These are phyloP conservation scores for Scenedesmus sp. DNA, from an alignment of 163 green algal species.

Conservation along the genomic window DNA sequence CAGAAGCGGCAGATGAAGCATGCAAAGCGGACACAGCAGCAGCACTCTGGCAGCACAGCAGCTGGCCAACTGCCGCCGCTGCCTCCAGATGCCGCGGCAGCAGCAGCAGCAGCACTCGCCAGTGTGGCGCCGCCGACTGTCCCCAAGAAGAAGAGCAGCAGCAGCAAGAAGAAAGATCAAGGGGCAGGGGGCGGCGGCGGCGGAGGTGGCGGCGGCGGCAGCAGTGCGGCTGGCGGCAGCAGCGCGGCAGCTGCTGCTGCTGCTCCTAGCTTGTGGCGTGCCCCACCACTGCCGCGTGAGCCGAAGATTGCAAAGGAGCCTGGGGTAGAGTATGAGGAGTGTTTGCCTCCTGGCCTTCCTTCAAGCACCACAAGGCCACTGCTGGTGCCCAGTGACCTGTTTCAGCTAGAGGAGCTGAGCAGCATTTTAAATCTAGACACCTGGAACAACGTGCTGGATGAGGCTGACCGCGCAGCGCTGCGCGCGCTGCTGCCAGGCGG, in stretches of 20 bases:
- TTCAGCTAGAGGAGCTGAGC: conserved; percentile 16
- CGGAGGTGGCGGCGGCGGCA: not conserved
- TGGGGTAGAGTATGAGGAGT: conserved; percentile 45
- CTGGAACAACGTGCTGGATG: conserved; percentile 35
- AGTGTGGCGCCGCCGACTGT: not conserved
- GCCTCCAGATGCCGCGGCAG: not conserved
- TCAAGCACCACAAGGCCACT: conserved; percentile 16
- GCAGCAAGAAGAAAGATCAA: conserved; percentile 1
- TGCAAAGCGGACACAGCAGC: not conserved
- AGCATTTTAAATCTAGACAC: conserved; percentile 28
- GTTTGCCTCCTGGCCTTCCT: conserved; percentile 1
- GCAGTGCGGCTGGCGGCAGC: conserved; percentile 5
- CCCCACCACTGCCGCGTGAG: not conserved
- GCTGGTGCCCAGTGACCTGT: conserved; percentile 27
- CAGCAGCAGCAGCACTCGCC: conserved; percentile 11
- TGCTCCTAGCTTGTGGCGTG: not conserved
- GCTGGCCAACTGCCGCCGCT: not conserved
- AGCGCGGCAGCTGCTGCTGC: not conserved
- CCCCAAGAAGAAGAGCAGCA: conserved; percentile 9
- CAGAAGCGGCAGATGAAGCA: not conserved
- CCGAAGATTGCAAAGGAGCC: conserved; percentile 13
- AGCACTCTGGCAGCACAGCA: not conserved
- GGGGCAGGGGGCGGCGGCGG: not conserved
- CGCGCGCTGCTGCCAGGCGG: conserved; percentile 14
- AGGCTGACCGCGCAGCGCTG: conserved; percentile 21